Evolutionary conservation across 371 early-diverging fungal species (phyloP).

Genomic region (Smittium mucronatum): DNA sequence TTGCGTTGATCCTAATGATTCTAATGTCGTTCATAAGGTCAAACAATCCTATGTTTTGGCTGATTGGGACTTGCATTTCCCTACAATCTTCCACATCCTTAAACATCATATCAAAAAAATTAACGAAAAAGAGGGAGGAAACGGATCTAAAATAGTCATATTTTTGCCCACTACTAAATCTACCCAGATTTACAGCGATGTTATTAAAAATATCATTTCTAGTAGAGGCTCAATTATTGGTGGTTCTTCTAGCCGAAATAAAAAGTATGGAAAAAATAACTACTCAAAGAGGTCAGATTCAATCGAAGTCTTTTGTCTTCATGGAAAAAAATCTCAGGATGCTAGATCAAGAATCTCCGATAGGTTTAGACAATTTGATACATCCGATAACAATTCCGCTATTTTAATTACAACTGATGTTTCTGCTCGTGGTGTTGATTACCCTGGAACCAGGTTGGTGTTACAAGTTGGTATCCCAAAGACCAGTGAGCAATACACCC

Average conservation of each 20-base stretch:
- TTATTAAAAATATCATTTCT: conserved; percentile 36
- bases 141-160: conserved; percentile 64
- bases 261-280: background rate
- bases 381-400: conserved; percentile 27
- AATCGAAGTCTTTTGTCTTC: conserved; percentile 50
- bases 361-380: conserved; percentile 50
- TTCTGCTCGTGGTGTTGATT: conserved; percentile 99
- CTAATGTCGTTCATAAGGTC: conserved; percentile 61
- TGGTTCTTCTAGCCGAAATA: background rate
- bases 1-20: conserved; percentile 73
- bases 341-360: conserved; percentile 58
- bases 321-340: conserved; percentile 63
- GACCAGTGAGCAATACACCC: conserved; percentile 86
- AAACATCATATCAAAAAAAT: conserved; percentile 38
- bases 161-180: conserved; percentile 76
- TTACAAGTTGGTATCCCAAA: conserved; percentile 91
- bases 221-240: background rate
- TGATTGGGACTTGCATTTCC: conserved; percentile 47
- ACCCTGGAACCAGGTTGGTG: conserved; percentile 91
- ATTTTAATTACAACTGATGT: conserved; percentile 96
- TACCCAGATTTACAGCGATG: conserved; percentile 56
- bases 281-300: background rate
- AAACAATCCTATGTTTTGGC: conserved; percentile 60
- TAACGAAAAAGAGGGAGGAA: conserved; percentile 27
- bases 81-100: conserved; percentile 46